Percentiles rank a stretch among this genome's conserved stretches.
Conservation (phyloP, 1,284 basidiomycete species). For the Ganoderma leucocontextum region DNA sequence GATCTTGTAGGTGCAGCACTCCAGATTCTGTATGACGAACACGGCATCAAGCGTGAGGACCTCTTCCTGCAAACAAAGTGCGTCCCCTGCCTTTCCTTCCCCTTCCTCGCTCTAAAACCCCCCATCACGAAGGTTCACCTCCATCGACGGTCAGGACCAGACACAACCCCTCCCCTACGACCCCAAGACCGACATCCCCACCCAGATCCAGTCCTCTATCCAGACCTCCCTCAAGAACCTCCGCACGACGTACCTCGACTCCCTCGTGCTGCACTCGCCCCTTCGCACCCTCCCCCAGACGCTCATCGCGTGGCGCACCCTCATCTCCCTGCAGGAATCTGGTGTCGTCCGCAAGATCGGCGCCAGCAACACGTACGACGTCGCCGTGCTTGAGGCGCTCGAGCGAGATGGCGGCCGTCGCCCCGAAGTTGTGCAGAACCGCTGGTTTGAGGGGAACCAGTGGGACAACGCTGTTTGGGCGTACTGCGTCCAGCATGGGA, state of each 20-base stretch:
- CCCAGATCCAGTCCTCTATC: constrained; percentile 74
- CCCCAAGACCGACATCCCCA: constrained; percentile 56
- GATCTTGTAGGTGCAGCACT: constrained; percentile 82
- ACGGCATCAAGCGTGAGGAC: constrained; percentile 45
- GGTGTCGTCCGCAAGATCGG: constrained; percentile 74
- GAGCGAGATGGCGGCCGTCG: constrained; percentile 55
- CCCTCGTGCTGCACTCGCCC: constrained; percentile 81
- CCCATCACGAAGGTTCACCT: constrained; percentile 63
- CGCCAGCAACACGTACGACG: constrained; percentile 81
- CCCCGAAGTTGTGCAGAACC: constrained; percentile 80
- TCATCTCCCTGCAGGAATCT: constrained; percentile 66
- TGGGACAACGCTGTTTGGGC: constrained; percentile 73
- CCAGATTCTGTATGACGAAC: constrained; percentile 47
- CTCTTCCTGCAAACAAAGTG: constrained; percentile 75
- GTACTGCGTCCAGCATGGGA: constrained; percentile 63
- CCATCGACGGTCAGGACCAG: constrained; percentile 74
- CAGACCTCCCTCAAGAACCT: constrained; percentile 71
- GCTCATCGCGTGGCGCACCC: constrained; percentile 69
- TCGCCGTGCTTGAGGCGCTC: constrained; percentile 59
- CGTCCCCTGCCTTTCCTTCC: constrained; percentile 12
- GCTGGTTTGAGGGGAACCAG: constrained; percentile 82
- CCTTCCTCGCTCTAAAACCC: neutral
- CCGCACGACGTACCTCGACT: constrained; percentile 74
- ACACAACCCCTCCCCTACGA: constrained; percentile 79
- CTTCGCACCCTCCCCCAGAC: constrained; percentile 66